These are phyloP conservation scores for Sphaerobolus stellatus DNA, from an alignment of 1,284 basidiomycete species.

Conservation along the genomic window DNA sequence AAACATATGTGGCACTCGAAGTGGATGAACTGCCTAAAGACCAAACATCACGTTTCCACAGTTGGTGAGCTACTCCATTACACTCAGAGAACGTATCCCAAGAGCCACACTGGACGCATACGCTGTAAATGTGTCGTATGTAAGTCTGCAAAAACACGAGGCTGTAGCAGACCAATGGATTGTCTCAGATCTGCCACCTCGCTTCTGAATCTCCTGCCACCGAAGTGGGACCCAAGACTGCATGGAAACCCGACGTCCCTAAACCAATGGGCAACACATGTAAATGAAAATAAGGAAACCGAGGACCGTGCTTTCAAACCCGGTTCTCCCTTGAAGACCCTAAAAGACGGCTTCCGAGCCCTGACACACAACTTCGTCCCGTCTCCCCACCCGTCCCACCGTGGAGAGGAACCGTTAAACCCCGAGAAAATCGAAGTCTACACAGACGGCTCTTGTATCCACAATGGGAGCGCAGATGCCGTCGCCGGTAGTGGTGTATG, in stretches of 20 bases:
- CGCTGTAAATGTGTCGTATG: slow-evolving; percentile 3
- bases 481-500: slow-evolving; percentile 12
- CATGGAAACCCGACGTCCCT: neutral
- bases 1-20: too few relatives aligned
- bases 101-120: too few relatives aligned
- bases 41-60: too few relatives aligned
- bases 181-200: slow-evolving; percentile 1
- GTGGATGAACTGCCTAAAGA: too few relatives aligned
- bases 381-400: neutral
- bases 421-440: neutral
- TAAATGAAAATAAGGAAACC: too few relatives aligned
- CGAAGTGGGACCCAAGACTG: slow-evolving; percentile 6
- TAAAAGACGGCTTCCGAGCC: slow-evolving; percentile 8
- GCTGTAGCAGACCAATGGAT: neutral
- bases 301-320: neutral
- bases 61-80: too few relatives aligned
- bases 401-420: neutral
- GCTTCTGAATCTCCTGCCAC: slow-evolving; percentile 1
- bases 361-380: slow-evolving; percentile 1
- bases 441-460: slow-evolving; percentile 10
- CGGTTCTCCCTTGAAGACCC: neutral
- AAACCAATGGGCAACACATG: neutral
- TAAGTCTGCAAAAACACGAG: neutral
- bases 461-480: slow-evolving; percentile 5
- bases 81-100: too few relatives aligned